These are phyloP conservation scores for Phyllostachys edulis DNA, from an alignment of 176 grass and related monocot genomes.

Conservation along the genomic window DNA sequence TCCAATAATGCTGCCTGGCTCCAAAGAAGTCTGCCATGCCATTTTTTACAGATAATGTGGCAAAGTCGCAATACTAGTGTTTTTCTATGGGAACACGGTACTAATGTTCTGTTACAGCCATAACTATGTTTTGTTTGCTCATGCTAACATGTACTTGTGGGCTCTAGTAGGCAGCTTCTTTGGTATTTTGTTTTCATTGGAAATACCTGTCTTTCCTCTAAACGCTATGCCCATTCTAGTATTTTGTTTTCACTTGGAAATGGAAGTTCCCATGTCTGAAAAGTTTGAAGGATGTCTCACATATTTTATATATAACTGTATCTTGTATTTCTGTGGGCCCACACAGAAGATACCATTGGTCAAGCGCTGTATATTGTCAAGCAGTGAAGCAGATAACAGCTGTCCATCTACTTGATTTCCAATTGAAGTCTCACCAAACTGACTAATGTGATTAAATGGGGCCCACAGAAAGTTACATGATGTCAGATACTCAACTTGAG, in stretches of 20 bases:
- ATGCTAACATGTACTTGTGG: neutral
- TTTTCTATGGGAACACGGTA: neutral
- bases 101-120: neutral
- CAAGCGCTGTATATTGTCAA: constrained; percentile 44
- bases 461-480: constrained; percentile 41
- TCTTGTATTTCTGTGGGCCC: constrained; percentile 53
- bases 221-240: neutral
- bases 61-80: neutral
- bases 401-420: constrained; percentile 56
- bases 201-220: constrained; percentile 14
- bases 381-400: constrained; percentile 41
- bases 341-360: constrained; percentile 39
- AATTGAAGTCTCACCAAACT: constrained; percentile 43
- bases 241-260: constrained; percentile 29
- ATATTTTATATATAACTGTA: constrained; percentile 23
- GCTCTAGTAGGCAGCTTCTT: constrained; percentile 5
- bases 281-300: constrained; percentile 31
- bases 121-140: constrained; percentile 23
- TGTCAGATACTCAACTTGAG: constrained; percentile 48
- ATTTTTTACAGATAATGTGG: neutral
- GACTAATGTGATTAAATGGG: constrained; percentile 58
- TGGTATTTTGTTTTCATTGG: constrained; percentile 16
- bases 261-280: constrained; percentile 29
- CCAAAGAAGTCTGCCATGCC: neutral
- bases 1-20: neutral